Percentiles rank a stretch among this genome's conserved stretches.
These are phyloP conservation scores for Ormosia emarginata DNA, from an alignment of 306 rosid genomes.

Conservation along the genomic window DNA sequence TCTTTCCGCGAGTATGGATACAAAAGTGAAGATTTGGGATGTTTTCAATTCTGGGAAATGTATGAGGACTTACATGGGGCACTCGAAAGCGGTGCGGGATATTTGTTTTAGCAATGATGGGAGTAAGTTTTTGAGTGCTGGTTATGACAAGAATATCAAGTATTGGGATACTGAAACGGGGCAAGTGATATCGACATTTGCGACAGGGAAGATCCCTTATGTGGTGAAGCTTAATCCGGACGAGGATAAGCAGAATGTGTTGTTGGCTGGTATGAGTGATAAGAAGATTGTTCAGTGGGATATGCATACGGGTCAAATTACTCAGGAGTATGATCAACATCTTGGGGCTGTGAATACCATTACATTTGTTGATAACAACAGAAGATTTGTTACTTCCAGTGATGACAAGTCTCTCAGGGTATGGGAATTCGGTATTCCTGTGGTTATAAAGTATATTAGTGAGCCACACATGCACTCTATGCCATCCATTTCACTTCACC, in stretches of 20 bases:
- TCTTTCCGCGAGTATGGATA: constrained; percentile 88
- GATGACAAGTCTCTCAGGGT: constrained; percentile 95
- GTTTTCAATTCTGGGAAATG: constrained; percentile 92
- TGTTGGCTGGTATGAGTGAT: constrained; percentile 98
- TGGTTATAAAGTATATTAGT: constrained; percentile 92
- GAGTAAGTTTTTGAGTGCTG: constrained; percentile 78
- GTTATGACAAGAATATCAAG: constrained; percentile 95
- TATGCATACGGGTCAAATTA: constrained; percentile 86
- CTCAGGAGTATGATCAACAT: constrained; percentile 99
- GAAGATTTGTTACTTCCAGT: constrained; percentile 96
- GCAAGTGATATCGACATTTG: constrained; percentile 85
- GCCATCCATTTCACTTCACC: constrained; percentile 94
- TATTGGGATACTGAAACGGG: constrained; percentile 99
- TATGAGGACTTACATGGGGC: constrained; percentile 98
- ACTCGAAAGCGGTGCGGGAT: constrained; percentile 83
- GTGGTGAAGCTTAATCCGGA: constrained; percentile 94
- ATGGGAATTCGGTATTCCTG: constrained; percentile 98
- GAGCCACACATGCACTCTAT: constrained; percentile 99
- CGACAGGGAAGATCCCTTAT: constrained; percentile 91
- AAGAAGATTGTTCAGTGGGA: constrained; percentile 99
- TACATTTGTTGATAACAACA: constrained; percentile 92
- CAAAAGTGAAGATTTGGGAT: constrained; percentile 98
- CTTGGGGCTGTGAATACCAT: constrained; percentile 97
- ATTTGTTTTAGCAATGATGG: constrained; percentile 92
- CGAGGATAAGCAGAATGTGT: constrained; percentile 89